A percentile compares a stretch with the other conserved stretches of the same genome.
These are phyloP conservation scores for Gypsophila paniculata DNA, from an alignment of 179 eudicot genomes.

Conservation along the genomic window DNA sequence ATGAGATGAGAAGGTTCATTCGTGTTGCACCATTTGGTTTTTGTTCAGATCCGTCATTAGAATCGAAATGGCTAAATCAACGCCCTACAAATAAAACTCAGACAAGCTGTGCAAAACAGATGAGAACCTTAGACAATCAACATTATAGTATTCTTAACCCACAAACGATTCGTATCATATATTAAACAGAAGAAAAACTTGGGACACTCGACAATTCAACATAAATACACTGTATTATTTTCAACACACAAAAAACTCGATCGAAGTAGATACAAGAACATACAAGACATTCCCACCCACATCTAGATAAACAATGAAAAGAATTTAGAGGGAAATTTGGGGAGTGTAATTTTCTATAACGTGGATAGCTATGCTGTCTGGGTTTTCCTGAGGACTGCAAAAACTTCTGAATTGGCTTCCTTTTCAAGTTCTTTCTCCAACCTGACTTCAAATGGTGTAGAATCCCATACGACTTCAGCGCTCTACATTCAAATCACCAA, in stretches of 20 bases:
- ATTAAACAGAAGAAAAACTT: background rate
- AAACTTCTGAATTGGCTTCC: constrained; percentile 15
- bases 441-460: constrained; percentile 38
- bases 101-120: background rate
- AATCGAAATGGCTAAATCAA: no score
- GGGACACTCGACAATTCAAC: background rate
- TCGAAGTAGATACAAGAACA: constrained; percentile 1
- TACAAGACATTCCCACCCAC: background rate
- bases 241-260: constrained; percentile 7
- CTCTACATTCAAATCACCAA: constrained; percentile 26
- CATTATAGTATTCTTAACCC: background rate
- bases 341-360: background rate
- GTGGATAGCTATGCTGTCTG: background rate
- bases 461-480: constrained; percentile 33
- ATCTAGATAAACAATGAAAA: background rate
- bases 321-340: background rate
- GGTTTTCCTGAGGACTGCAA: background rate
- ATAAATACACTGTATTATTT: background rate
- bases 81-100: background rate
- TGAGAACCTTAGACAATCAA: background rate
- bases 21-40: no score
- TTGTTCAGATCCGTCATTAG: no score
- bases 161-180: background rate
- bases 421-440: constrained; percentile 39
- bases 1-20: no score